Percentiles rank a stretch among this genome's conserved stretches.
Conservation (phyloP, 768 basidiomycete species). For the Pleurotus pulmonarius region DNA sequence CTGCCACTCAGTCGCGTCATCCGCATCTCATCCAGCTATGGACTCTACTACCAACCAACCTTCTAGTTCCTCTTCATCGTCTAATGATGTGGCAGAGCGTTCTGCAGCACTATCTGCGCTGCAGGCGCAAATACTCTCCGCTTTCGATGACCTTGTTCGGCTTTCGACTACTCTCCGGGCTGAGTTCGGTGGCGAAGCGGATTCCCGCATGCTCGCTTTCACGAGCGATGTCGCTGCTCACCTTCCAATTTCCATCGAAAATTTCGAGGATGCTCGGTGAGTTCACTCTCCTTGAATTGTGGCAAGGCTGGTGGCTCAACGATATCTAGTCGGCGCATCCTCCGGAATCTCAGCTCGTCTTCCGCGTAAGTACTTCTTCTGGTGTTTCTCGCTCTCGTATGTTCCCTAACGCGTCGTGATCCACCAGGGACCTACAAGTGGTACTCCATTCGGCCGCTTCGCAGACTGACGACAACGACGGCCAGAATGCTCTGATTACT, state of each 20-base stretch:
- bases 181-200: not conserved
- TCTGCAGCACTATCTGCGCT: not conserved
- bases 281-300: not conserved
- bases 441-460: too few species aligned
- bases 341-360: not conserved
- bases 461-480: too few species aligned
- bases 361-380: too few species aligned
- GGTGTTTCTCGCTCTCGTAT: too few species aligned
- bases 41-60: not conserved
- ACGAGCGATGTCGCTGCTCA: not conserved
- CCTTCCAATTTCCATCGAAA: too few species aligned
- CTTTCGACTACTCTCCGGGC: not conserved
- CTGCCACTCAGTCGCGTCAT: not conserved
- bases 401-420: too few species aligned
- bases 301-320: too few species aligned
- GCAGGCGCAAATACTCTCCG: not conserved
- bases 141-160: not conserved
- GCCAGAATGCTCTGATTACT: too few species aligned
- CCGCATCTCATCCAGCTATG: not conserved
- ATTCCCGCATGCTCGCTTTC: not conserved
- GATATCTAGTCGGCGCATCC: not conserved
- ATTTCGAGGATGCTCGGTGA: not conserved
- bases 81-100: not conserved
- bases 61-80: not conserved
- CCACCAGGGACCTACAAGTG: too few species aligned